Evolutionary conservation across 176 grass and related monocot genomes (phyloP), one percentile per base, ranked within the genome.

Genomic region (Eremochloa ophiuroides): DNA sequence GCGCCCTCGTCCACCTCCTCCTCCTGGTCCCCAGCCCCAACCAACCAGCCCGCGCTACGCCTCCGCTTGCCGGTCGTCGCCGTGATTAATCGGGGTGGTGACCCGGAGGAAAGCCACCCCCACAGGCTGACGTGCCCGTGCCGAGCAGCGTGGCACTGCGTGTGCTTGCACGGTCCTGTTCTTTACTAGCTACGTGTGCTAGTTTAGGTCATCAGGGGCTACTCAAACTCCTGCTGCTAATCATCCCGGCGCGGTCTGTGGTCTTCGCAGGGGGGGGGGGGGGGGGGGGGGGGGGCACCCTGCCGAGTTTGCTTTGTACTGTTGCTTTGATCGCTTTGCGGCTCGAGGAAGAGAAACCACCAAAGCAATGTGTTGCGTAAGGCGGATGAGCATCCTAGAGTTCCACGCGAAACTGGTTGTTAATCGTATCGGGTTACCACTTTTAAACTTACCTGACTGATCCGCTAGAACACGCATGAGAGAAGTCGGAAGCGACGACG

Each of bases 361-460:
- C 63, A 40, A 23, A 40, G 38, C 33, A 33, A 33, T 39, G 64
- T 66, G 34, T 35, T 35, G 34, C 34, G 34, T 35, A 35, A 35
- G 34, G 34, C 34, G 5, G 34, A 3, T 35, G 34, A 35, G 34
- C 5, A 35, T 35, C 4, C 34, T 35, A 35, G 34, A 35, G 34
- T 35, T 35, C 34, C 34, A 80, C 9, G 2, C 53, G 78, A 18
- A 28, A 55, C 18, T 10, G 77, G 34, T 28, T 3, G 34, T 76
- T 40, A 64, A 76, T 42, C 34, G 28, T 50, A 43, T 27, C 38
- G 42, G 77, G 13, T 64, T 22, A 76, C 82, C 62, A 63, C 82
- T 58, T 71, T 80, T 43, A 15, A 56, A 11, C 77, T 89, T 89
- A 8, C 87, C 82, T 89, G 87, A 71, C 53, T n/a, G 34, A 35